Conservation (phyloP, 2,329 filamentous ascomycete species). For the Colletotrichum orchidophilum region DNA sequence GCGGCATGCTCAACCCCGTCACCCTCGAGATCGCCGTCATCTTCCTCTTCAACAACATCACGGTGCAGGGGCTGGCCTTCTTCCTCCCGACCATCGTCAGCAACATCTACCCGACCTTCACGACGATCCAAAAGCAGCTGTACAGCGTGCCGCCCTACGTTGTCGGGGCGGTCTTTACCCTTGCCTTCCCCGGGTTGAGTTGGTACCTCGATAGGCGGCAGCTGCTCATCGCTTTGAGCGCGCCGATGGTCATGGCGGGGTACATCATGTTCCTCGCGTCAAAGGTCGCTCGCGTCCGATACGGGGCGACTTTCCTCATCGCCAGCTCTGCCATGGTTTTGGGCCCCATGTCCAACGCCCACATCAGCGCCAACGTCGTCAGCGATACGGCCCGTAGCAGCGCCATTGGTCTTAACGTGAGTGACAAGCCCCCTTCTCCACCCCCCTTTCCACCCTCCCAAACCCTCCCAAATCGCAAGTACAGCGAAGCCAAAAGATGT, state of each 20-base stretch:
- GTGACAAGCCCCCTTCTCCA: neutral
- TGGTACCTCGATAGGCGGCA: constrained; percentile 69
- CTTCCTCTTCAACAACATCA: constrained; percentile 74
- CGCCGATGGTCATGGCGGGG: constrained; percentile 73
- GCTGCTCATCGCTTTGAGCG: constrained; percentile 67
- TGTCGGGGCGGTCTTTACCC: constrained; percentile 73
- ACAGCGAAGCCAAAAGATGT: too few relatives aligned
- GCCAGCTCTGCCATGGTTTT: constrained; percentile 70
- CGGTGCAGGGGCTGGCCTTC: constrained; percentile 76
- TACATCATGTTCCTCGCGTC: constrained; percentile 77
- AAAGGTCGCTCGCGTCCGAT: constrained; percentile 61
- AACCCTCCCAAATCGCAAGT: too few relatives aligned
- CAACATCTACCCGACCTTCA: constrained; percentile 70
- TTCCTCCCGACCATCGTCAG: constrained; percentile 75
- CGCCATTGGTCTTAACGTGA: constrained; percentile 67
- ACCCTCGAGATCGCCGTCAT: constrained; percentile 65
- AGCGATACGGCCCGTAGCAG: constrained; percentile 75
- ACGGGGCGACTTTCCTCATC: constrained; percentile 77
- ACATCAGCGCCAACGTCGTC: constrained; percentile 75
- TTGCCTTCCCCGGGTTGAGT: constrained; percentile 68
- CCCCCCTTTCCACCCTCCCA: too few relatives aligned
- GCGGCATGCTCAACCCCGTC: constrained; percentile 72
- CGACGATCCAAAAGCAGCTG: constrained; percentile 71
- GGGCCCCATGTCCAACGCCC: constrained; percentile 72
- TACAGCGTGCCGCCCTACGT: constrained; percentile 77